These are phyloP conservation scores for Ligustrum vulgare DNA, from an alignment of 257 asterid genomes.

Conservation along the genomic window DNA sequence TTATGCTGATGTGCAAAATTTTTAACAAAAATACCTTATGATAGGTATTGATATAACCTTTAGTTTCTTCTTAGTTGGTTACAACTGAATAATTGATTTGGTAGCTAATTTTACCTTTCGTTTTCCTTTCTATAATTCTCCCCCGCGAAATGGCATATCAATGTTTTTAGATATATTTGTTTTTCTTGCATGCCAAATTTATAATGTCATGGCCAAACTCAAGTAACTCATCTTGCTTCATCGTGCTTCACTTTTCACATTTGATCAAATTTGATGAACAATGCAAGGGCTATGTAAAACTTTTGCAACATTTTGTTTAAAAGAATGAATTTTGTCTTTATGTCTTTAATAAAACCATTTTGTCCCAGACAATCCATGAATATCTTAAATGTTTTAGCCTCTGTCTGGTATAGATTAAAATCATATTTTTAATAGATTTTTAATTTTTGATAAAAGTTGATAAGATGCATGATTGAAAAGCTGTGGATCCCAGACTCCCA, in stretches of 20 bases:
- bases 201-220: not conserved
- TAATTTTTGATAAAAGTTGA: too few species aligned
- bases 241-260: not conserved
- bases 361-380: not conserved
- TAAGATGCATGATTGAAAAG: too few species aligned
- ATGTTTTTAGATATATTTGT: not conserved
- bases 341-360: not conserved
- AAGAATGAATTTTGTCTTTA: not conserved
- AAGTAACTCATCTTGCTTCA: not conserved
- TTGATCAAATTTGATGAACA: not conserved
- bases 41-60: too few species aligned
- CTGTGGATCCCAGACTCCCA: too few species aligned
- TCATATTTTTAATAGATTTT: too few species aligned
- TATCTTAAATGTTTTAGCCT: not conserved
- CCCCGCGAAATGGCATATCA: not conserved
- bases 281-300: not conserved
- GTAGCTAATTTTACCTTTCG: not conserved
- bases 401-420: too few species aligned
- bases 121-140: not conserved
- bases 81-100: not conserved
- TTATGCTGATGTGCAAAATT: too few species aligned
- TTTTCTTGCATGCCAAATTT: too few species aligned
- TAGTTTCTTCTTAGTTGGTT: not conserved
- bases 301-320: not conserved
- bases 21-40: too few species aligned